Evolutionary conservation across 768 basidiomycete species (phyloP).

Genomic region (Gyrodon lividus): DNA sequence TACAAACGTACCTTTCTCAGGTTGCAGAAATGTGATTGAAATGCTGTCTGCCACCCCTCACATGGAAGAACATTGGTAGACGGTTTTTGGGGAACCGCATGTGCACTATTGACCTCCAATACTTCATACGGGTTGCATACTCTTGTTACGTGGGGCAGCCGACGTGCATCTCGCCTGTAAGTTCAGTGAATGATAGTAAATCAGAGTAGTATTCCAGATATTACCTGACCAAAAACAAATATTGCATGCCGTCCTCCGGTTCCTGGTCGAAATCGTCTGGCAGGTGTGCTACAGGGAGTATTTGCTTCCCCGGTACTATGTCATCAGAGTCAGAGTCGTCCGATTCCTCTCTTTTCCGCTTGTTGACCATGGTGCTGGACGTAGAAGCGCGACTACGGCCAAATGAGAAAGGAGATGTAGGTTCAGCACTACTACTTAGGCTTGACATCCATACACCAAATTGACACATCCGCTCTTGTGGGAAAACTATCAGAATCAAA

Average conservation of each 20-base stretch:
- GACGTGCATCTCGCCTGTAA: conserved; percentile 66
- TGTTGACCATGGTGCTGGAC: conserved; percentile 31
- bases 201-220: conserved; percentile 10
- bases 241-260: conserved; percentile 73
- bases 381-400: not conserved
- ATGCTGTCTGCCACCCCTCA: conserved; percentile 61
- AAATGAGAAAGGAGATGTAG: not conserved
- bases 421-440: not conserved
- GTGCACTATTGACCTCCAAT: conserved; percentile 27
- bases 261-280: conserved; percentile 64
- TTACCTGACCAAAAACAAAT: conserved; percentile 80
- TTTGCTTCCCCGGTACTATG: conserved; percentile 62
- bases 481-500: conserved; percentile 11
- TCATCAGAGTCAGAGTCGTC: conserved; percentile 63
- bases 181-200: conserved; percentile 9
- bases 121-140: conserved; percentile 68
- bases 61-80: conserved; percentile 51
- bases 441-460: no score
- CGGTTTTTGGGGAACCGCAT: conserved; percentile 15
- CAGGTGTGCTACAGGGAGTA: conserved; percentile 77
- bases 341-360: conserved; percentile 54
- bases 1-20: conserved; percentile 49
- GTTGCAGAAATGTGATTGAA: conserved; percentile 60
- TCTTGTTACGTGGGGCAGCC: conserved; percentile 62
- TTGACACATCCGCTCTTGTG: no score